Base-by-base conservation (phyloP, 352 stramenopile species). In the Bremia lactucae region DNA sequence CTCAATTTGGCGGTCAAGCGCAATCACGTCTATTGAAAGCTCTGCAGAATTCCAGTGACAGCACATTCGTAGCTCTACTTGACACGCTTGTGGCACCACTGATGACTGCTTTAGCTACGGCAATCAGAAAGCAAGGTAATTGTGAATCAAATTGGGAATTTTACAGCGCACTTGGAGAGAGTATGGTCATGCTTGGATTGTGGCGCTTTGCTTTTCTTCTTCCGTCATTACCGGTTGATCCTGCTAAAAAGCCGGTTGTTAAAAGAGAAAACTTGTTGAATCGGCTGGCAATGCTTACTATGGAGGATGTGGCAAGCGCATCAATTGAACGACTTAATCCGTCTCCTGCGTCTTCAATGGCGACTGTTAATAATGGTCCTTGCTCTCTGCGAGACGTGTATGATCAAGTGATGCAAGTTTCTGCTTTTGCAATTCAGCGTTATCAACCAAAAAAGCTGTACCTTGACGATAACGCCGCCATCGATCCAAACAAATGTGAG, bases 211-310 rank as follows among this genome's bases (percentile, higher is more conserved):
- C 83, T 31, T 62, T 99, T 35, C 57, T 97, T 31, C 50, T 96
- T 15, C 96, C 95, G 24, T 89, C 82, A 33, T 96, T 89, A 14
- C 95, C 95, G 2, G 82, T 98, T 14, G 96, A 99, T 54, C 96
- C 96, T 19, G 90, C 92, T 36, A 84, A 73, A 46, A 95, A 96
- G 55, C 93, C 95, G 15, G 55, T 94, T 1, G 82, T 97, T 14
- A 97, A 98, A 57, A 92, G 96, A 34, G 72, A 94, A 11, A 76
- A 96, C 34, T 59, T 98, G 16, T 62, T 97, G 49, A 80, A 77
- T 42, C 82, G 88, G 6, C 59, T 98, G 14, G 61, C 76, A 4
- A 76, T 80, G 59, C 37, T 72, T 0, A 82, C 78, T 3, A 59
- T 90, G 23, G 68, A 87, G 22, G 53, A 73, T 11, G 59, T 72